Base-by-base conservation (phyloP, 805 yeast species). In the Metschnikowia peoriensis region DNA sequence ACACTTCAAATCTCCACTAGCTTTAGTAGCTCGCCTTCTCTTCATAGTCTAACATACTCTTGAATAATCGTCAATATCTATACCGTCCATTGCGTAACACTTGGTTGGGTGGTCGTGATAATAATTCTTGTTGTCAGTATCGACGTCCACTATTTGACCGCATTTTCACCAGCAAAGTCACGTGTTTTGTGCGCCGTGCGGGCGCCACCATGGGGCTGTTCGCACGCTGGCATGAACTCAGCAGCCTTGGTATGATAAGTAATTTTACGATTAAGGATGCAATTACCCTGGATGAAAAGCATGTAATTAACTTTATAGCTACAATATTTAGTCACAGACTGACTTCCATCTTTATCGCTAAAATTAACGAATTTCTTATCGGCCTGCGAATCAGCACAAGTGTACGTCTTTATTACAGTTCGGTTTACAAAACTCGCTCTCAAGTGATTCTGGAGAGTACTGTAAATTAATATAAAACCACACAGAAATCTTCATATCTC, bases 61-160 rank as follows among this genome's bases (percentile, higher is more conserved):
- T 65, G 82, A 73, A 61, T 79, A 80, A 58, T 81, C 84, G 64
- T 83, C 88, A 57, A 81, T 75, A 60, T 83, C 88, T 84, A 83
- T 82, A 51, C 71, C 76, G 53, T 82, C 86, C 86, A 82, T 81
- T 22, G 43, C 39, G 42, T 39, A 49, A 22, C 39, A 44, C 47
- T 44, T 34, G 41, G 11, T 14, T 22, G 35, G 45, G 27, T 41
- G 15, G 6, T 38, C 28, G 11, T 15, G 16, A n/a, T 17, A 1
- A 47, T 14, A 6, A 17, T 38, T 28, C 41, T 22, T 22, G 22
- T 22, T 22, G n/a, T 38, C 15, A 34, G 14, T 6, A 12, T 22
- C 41, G 41, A 44, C 52, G 52, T 49, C 52, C 41, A 40, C 9
- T 27, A 43, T 39, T 49, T 49, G 46, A 41, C 15, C 28, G 41